phyloP scores from a whole-genome alignment of 768 basidiomycete genomes.

The Russula sp. region DNA sequence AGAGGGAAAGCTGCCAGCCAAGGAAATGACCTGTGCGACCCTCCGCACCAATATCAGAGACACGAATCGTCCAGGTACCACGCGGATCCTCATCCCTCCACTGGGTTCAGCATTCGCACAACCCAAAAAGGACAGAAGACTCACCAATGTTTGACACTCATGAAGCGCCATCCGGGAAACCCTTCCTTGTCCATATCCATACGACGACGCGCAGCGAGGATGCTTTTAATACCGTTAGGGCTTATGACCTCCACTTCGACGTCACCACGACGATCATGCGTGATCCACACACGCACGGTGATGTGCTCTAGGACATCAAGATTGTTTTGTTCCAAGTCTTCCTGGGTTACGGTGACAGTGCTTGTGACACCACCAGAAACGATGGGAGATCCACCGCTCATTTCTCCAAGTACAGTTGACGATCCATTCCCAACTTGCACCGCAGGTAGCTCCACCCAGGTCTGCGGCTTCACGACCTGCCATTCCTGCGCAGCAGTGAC shows the following conservation, averaged over 20 bases:
- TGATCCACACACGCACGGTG: slow-evolving; percentile 87
- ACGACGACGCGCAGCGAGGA: slow-evolving; percentile 66
- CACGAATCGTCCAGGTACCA: slow-evolving; percentile 84
- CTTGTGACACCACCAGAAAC: slow-evolving; percentile 54
- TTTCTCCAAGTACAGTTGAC: slow-evolving; percentile 45
- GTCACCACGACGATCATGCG: slow-evolving; percentile 81
- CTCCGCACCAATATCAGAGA: slow-evolving; percentile 69
- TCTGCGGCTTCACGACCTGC: slow-evolving; percentile 88
- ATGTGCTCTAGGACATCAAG: slow-evolving; percentile 88
- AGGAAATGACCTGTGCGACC: slow-evolving; percentile 59
- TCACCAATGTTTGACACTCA: slow-evolving; percentile 96
- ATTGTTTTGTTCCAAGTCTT: slow-evolving; percentile 64
- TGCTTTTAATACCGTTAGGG: slow-evolving; percentile 78
- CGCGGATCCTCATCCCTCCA: slow-evolving; percentile 86
- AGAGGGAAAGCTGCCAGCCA: slow-evolving; percentile 89
- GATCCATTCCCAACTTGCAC: slow-evolving; percentile 58
- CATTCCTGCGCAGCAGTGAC: slow-evolving; percentile 76
- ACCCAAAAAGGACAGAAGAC: slow-evolving; percentile 24
- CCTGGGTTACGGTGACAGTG: slow-evolving; percentile 56
- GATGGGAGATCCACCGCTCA: slow-evolving; percentile 62
- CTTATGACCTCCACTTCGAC: slow-evolving; percentile 87
- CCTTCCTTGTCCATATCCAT: slow-evolving; percentile 61
- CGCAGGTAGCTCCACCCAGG: slow-evolving; percentile 75
- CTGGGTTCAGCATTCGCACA: slow-evolving; percentile 18
- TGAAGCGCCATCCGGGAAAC: slow-evolving; percentile 96